These are phyloP conservation scores for Anisogramma anomala DNA, from an alignment of 2,329 filamentous ascomycete species.

Conservation along the genomic window DNA sequence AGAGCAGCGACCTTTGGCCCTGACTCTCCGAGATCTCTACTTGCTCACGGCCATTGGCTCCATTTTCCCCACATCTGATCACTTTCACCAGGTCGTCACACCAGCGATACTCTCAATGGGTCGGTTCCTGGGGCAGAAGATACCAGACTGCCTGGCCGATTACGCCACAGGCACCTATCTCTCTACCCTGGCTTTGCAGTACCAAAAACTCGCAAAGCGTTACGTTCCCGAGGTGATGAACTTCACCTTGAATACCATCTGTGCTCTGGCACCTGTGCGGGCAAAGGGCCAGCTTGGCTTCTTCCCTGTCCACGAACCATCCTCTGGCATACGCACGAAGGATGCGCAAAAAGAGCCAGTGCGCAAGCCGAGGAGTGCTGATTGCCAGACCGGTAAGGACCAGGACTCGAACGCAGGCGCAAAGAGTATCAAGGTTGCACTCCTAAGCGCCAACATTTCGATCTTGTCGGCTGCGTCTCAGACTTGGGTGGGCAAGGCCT, in stretches of 20 bases:
- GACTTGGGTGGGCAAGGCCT: constrained; percentile 59
- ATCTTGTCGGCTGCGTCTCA: constrained; percentile 59
- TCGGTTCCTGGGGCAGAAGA: constrained; percentile 69
- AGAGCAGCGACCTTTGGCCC: constrained; percentile 36
- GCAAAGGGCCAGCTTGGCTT: constrained; percentile 34
- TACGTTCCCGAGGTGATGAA: constrained; percentile 83
- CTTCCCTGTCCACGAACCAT: constrained; percentile 51
- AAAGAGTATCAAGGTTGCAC: constrained; percentile 38
- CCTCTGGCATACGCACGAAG: constrained; percentile 38
- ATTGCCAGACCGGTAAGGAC: constrained; percentile 32
- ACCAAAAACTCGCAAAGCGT: constrained; percentile 71
- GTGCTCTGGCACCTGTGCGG: constrained; percentile 49
- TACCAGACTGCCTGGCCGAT: constrained; percentile 53
- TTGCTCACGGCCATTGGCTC: constrained; percentile 73
- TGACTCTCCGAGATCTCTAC: constrained; percentile 60
- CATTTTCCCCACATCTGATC: constrained; percentile 90
- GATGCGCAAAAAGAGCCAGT: constrained; percentile 28
- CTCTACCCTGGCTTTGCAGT: constrained; percentile 68
- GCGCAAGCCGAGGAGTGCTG: constrained; percentile 47
- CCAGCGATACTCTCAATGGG: constrained; percentile 78
- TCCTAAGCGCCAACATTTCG: constrained; percentile 50
- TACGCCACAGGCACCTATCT: constrained; percentile 66
- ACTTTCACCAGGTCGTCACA: constrained; percentile 91
- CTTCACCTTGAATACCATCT: constrained; percentile 66
- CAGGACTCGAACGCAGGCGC: constrained; percentile 24